Base-by-base conservation (phyloP, 345 rosid genomes). In the Populus nigra region DNA sequence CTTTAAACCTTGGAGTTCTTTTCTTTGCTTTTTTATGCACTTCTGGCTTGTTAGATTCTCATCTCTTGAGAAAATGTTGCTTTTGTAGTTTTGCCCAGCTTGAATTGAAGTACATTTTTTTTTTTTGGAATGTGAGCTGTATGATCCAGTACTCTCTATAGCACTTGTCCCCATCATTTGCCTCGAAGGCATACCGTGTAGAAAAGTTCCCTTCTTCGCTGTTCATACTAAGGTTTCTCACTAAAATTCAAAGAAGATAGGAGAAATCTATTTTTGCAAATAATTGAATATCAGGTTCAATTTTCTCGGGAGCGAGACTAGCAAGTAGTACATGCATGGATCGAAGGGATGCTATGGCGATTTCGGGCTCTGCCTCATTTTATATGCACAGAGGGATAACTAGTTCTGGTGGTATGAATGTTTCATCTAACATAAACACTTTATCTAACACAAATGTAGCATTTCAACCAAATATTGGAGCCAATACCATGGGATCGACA, bases 311-410 rank as follows among this genome's bases (percentile, higher is more conserved):
- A 76, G 71, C 76, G 74, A 73, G 29, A 25, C 74, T 71, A 43
- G 61, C 77, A 82, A 75, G 66, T 53, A 79, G 90, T 91, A 83
- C 87, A 89, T 91, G 99, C 89, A 95, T 96, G 99, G 99, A 96
- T 89, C 91, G 91, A 88, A 90, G 97, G 84, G 98, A 93, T 78
- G 79, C 93, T 75, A 90, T 94, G 89, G 83, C 88, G 77, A 87
- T 92, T 43, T 76, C 92, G 72, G 97, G 97, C 73, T 85, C 93
- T 38, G 90, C 96, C 74, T 84, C 98, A 76, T 93, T 89, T 88
- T 93, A 87, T 81, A 84, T 90, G 81, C 98, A 90, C 71, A 87
- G 97, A 83, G 97, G 98, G 68, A 86, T 90, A 81, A 23, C 88
- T 74, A 89, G 90, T 63, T 79, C 94, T 31, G 95, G 87, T 72